phyloP scores from a whole-genome alignment of 1,284 basidiomycete species.

The Macrocybe sp. region DNA sequence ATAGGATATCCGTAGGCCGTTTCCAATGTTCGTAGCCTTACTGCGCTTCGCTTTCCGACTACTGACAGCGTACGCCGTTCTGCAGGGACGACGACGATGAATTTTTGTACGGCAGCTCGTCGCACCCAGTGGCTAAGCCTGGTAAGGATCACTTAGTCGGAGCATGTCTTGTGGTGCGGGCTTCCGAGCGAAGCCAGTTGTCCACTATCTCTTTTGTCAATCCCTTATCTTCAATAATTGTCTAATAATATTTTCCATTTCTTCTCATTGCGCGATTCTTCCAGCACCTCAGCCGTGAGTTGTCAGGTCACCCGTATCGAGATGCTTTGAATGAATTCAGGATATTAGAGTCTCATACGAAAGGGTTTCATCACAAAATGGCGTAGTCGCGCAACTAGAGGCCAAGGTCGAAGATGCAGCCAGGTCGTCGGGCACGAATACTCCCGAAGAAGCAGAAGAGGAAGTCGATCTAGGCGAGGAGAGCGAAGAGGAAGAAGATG shows the following conservation, averaged over 20 bases:
- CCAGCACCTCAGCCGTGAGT: conserved; percentile 57
- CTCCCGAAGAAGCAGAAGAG: conserved; percentile 26
- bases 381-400: conserved; percentile 43
- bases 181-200: conserved; percentile 1
- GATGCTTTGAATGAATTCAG: conserved; percentile 13
- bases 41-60: neutral
- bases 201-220: conserved; percentile 7
- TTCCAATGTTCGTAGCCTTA: conserved; percentile 13
- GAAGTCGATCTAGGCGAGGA: conserved; percentile 29
- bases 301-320: conserved; percentile 6
- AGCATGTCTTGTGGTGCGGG: conserved; percentile 18
- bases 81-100: conserved; percentile 69
- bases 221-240: conserved; percentile 19
- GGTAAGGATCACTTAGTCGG: conserved; percentile 27
- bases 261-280: conserved; percentile 31
- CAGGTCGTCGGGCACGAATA: neutral
- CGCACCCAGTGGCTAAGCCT: conserved; percentile 31
- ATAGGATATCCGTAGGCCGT: neutral
- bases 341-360: conserved; percentile 43
- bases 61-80: conserved; percentile 2
- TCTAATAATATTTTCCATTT: conserved; percentile 34
- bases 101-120: conserved; percentile 63
- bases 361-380: conserved; percentile 36
- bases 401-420: conserved; percentile 33
- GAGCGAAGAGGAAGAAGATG: conserved; percentile 38